Evolutionary conservation across 352 stramenopile genomes (phyloP), one percentile per base, ranked within the genome.

Genomic region (Phytophthora sansomeana): DNA sequence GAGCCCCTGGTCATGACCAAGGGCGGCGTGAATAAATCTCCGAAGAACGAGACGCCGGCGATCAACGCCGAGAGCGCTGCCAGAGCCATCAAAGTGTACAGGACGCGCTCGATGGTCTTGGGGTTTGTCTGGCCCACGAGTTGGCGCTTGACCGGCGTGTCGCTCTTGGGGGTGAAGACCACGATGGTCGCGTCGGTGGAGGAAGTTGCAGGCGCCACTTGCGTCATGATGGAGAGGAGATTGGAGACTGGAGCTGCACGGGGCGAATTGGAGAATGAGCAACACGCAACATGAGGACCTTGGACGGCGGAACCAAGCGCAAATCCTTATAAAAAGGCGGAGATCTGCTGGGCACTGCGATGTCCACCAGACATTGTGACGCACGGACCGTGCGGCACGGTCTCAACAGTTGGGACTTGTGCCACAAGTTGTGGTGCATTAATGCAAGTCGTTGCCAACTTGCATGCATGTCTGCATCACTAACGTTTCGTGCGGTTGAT

Each of bases 1-100:
- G 19, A 14, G 16, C 41, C 41, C 32, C 30, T 48, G 21, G 58
- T 59, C 17, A 56, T n/a, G 1, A 65, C 61, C 19, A 69, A 30
- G 10, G 64, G 30, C 4, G 64, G 54, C 13, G 61, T 48, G 61
- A 69, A 69, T 8, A 63, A 1, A 16, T 69, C 55, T 10, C 53
- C 61, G 36, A 69, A 54, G 44, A 64, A 69, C 1, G 21, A 29
- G 30, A 62, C 36, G 13, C 30, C 29, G 28, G 54, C 46, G 6
- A 64, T 13, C 44, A 52, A 50, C 28, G 21, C 19, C 36, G 47
- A 64, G 35, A 64, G 26, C 26, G 39, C 36, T 24, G 29, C 53
- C 21, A 47, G 33, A 4, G 44, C 36, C 44, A 50, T 14, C 29
- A 69, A 33, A 26, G 54, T 54, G 61, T 54, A 64, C 33, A 69